phyloP scores from a whole-genome alignment of 1,284 basidiomycete genomes.

The Caloboletus firmus region DNA sequence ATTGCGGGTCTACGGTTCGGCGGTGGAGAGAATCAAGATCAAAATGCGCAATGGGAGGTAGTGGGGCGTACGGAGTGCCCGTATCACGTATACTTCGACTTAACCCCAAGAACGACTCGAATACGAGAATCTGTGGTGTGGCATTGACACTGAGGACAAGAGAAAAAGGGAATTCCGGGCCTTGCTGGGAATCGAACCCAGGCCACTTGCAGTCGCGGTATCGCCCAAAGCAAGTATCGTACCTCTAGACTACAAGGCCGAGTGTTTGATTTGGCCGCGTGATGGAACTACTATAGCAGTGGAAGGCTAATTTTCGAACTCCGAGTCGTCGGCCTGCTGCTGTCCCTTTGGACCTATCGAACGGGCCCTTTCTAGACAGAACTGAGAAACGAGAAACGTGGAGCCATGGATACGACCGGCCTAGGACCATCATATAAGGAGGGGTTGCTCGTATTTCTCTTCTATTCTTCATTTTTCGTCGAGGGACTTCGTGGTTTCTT shows the following conservation, averaged over 20 bases:
- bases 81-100: not conserved
- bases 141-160: not conserved
- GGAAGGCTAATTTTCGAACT: no score
- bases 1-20: not conserved
- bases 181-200: constrained; percentile 48
- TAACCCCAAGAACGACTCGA: not conserved
- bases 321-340: no score
- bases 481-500: not conserved
- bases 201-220: constrained; percentile 41
- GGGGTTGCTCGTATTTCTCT: no score
- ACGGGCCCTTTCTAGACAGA: no score
- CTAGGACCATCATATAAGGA: not conserved
- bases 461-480: not conserved
- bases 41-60: not conserved
- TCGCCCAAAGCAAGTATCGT: constrained; percentile 48
- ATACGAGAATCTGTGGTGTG: no score
- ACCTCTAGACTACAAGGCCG: constrained; percentile 47
- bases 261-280: fast-evolving
- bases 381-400: not conserved
- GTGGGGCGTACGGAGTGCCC: not conserved
- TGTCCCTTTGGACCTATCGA: no score
- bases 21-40: not conserved
- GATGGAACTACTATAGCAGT: no score
- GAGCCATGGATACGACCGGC: not conserved
- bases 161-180: constrained; percentile 15